Conservation (phyloP, 345 rosid species). For the thale cress (Arabidopsis thaliana) region DNA sequence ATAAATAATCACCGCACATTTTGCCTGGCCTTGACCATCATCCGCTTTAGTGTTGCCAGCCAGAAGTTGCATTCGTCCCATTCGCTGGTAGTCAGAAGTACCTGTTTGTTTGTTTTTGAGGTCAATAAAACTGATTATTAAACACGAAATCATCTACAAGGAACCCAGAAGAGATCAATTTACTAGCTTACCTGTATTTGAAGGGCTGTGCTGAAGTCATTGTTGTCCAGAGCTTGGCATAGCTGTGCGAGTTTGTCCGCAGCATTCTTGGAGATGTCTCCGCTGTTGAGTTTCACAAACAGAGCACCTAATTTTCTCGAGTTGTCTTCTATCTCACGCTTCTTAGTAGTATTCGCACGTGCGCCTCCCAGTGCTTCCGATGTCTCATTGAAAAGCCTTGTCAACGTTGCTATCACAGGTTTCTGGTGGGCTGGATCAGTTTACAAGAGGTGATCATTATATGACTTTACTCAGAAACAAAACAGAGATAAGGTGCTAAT, state of each 20-base stretch:
- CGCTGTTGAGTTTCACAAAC: conserved; percentile 87
- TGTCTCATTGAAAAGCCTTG: conserved; percentile 95
- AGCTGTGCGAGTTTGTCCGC: conserved; percentile 89
- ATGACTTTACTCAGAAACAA: not conserved
- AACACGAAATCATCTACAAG: not conserved
- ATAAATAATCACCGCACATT: conserved; percentile 59
- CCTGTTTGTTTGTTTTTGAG: conserved; percentile 51
- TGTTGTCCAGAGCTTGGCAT: conserved; percentile 86
- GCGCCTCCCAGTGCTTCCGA: conserved; percentile 92
- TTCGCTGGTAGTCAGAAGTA: conserved; percentile 88
- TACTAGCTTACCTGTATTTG: conserved; percentile 77
- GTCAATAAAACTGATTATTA: not conserved
- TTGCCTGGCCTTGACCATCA: conserved; percentile 85
- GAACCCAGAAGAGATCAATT: not conserved
- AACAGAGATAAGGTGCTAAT: conserved; percentile 21
- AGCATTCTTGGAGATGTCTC: conserved; percentile 91
- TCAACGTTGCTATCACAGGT: conserved; percentile 74
- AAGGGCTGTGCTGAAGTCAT: conserved; percentile 77
- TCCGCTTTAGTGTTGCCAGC: conserved; percentile 88
- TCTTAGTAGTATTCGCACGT: conserved; percentile 87
- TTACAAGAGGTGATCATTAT: conserved; percentile 16
- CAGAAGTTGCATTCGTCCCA: conserved; percentile 99
- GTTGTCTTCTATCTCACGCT: conserved; percentile 97
- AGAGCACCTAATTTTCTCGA: conserved; percentile 90
- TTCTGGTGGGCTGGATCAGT: conserved; percentile 72